Evolutionary conservation across 2,329 filamentous ascomycete genomes (phyloP), one percentile per base, ranked within the genome.

Genomic region (Sporothrix pallida): DNA sequence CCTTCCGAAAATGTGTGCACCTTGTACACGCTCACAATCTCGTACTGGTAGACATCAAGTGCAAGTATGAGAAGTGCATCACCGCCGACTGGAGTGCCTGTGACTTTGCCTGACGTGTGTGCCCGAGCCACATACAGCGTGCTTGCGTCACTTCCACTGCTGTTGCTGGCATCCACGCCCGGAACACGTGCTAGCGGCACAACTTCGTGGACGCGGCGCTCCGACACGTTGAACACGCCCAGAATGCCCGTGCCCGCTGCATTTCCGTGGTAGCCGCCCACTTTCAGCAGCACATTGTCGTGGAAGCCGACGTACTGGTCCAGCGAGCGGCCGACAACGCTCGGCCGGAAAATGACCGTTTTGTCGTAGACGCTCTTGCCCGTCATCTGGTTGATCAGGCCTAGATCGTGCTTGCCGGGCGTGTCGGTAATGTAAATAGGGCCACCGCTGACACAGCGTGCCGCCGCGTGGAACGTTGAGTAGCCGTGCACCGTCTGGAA

Each of bases 391-490:
- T 86, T 82, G 75, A 99, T 92, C 17, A 99, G 82, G 6, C 86
- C 82, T 44, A 94, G 79, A 78, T 97, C 87, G 80, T 98, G 94
- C 74, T 93, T 83, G 0, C 94, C 95, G 0, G 95, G 95, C 0
- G 90, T 88, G 81, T 99, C 96, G 0, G 95, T 98, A 80, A 99
- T 95, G 78, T 97, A 98, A 56, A 99, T 92, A 0, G 95, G 96
- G 0, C 96, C 96, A 9, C 96, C 96, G 67, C 92, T 95, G 10
- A 99, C 86, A 80, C 94, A 97, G 65, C 96, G 88, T 1, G 94
- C 95, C 0, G 96, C 95, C 4, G 93, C 96, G 78, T 99, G 96
- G 80, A 96, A 97, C 0, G 87, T 88, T 0, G 92, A 92, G 80
- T 93, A 97, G 31, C 86, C 83, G 75, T 90, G 87, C 1, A 83